phyloP scores from a whole-genome alignment of 257 asterid genomes.

The Solanum megistacrolobum region DNA sequence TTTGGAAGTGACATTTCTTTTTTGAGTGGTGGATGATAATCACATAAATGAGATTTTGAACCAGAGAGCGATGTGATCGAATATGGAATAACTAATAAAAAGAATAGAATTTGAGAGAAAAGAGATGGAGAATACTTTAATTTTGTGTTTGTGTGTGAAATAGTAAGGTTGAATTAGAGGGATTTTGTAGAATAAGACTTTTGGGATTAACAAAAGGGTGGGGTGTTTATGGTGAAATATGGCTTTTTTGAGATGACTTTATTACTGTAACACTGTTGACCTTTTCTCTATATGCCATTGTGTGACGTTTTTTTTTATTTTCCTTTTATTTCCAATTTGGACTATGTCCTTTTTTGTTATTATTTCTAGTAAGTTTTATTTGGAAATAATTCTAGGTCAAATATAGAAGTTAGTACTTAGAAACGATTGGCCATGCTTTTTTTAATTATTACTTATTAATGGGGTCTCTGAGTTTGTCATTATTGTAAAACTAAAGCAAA shows the following conservation, averaged over 20 bases:
- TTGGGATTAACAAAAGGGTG: constrained; percentile 5
- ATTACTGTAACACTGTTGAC: background rate
- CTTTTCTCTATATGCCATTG: background rate
- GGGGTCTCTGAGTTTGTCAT: too few species aligned
- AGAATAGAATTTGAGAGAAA: background rate
- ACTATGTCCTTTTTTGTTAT: background rate
- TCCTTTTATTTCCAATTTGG: background rate
- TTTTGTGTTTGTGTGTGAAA: background rate
- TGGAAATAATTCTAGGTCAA: background rate
- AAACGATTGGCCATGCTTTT: background rate
- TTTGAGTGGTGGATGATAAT: background rate
- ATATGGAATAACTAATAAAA: background rate
- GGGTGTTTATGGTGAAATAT: background rate
- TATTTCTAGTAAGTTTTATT: background rate
- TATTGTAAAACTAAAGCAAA: too few species aligned
- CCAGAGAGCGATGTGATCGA: background rate
- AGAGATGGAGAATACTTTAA: background rate
- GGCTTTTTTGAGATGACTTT: background rate
- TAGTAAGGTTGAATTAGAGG: background rate
- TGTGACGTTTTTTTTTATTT: background rate
- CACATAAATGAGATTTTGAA: background rate
- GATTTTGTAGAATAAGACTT: background rate
- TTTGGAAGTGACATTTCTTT: constrained; percentile 40
- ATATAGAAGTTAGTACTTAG: background rate
- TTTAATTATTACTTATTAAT: too few species aligned